Conservation (phyloP, 495 filamentous ascomycete genomes). For the Acidiella bohemica region DNA sequence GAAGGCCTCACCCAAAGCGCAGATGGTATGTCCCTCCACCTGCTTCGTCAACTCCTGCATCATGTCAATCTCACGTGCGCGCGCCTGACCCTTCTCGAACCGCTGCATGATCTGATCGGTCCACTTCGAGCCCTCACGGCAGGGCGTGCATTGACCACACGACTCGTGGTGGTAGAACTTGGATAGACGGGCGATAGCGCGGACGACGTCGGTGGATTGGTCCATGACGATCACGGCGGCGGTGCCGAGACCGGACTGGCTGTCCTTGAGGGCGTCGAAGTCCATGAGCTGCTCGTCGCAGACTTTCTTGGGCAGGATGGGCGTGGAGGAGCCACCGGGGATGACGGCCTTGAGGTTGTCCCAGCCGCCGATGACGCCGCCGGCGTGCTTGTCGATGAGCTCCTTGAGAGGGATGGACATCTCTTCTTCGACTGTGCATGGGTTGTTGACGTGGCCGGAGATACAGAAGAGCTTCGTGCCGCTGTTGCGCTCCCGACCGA, state of each 20-base stretch:
- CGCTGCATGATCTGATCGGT: slow-evolving; percentile 96
- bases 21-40: slow-evolving; percentile 97
- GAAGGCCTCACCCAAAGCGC: slow-evolving; percentile 93
- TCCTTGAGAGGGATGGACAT: slow-evolving; percentile 93
- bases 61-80: slow-evolving; percentile 95
- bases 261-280: slow-evolving; percentile 96
- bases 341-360: slow-evolving; percentile 93
- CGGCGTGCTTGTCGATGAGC: slow-evolving; percentile 94
- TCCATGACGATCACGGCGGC: slow-evolving; percentile 98
- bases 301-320: slow-evolving; percentile 72
- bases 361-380: slow-evolving; percentile 92
- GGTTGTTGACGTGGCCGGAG: slow-evolving; percentile 97
- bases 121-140: slow-evolving; percentile 95
- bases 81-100: slow-evolving; percentile 78
- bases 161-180: slow-evolving; percentile 98
- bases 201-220: slow-evolving; percentile 88
- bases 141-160: slow-evolving; percentile 96
- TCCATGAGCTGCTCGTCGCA: slow-evolving; percentile 97
- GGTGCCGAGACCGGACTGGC: slow-evolving; percentile 91
- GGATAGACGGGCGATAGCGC: slow-evolving; percentile 78
- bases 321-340: slow-evolving; percentile 90
- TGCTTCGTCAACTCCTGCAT: slow-evolving; percentile 98
- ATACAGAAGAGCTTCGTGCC: slow-evolving; percentile 99
- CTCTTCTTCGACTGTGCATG: slow-evolving; percentile 93
- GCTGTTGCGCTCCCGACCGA: slow-evolving; percentile 87